Percentiles rank a stretch among this genome's conserved stretches.
Evolutionary conservation across 495 filamentous ascomycete genomes (phyloP).

Genomic region (Xylaria curta): DNA sequence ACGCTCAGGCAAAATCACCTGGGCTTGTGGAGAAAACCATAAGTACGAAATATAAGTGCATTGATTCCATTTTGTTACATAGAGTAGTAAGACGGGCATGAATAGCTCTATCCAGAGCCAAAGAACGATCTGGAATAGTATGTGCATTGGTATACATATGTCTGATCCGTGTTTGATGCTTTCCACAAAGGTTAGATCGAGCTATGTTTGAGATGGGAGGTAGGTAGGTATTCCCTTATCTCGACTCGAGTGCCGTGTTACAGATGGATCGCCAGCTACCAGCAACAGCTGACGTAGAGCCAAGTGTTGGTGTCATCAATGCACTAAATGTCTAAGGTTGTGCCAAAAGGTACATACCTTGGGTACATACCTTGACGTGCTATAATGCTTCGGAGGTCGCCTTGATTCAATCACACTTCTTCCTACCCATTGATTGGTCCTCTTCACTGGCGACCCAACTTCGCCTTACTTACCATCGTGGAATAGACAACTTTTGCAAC

Average conservation of each 20-base stretch:
- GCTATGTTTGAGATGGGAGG: not conserved
- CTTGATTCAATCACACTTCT: not conserved
- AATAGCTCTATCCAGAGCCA: not conserved
- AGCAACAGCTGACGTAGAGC: constrained; percentile 9
- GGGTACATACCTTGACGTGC: too few species aligned
- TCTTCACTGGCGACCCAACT: not conserved
- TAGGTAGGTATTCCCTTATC: constrained; percentile 18
- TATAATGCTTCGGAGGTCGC: constrained; percentile 11
- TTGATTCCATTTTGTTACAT: not conserved
- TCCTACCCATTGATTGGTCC: not conserved
- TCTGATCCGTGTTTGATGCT: not conserved
- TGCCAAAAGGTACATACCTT: not conserved
- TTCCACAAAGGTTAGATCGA: not conserved
- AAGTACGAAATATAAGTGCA: not conserved
- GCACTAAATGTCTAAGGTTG: not conserved
- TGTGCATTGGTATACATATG: not conserved
- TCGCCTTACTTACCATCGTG: not conserved
- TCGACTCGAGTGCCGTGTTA: not conserved
- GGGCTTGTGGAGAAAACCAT: not conserved
- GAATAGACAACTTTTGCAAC: not conserved
- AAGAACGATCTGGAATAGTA: not conserved
- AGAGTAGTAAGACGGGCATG: not conserved
- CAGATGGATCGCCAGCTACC: constrained; percentile 1
- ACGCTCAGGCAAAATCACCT: not conserved
- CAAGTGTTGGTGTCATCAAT: constrained; percentile 14